Conservation (phyloP, 345 rosid genomes). For the Arabis hirsuta region DNA sequence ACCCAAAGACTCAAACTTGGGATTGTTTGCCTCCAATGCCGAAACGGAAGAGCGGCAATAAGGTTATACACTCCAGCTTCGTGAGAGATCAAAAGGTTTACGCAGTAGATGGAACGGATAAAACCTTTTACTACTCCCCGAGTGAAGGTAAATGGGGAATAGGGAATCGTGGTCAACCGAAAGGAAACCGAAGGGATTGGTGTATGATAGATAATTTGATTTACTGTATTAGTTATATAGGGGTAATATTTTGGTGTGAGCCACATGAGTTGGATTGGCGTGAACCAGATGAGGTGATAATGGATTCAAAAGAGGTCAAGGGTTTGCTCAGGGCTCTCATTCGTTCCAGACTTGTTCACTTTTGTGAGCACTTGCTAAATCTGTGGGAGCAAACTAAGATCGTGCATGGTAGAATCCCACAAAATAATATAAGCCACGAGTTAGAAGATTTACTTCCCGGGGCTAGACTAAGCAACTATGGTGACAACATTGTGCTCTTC, state of each 20-base stretch:
- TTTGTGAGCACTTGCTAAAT: background rate
- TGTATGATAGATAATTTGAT: constrained; percentile 62
- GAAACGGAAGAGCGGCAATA: background rate
- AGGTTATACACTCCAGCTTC: background rate
- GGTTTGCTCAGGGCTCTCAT: too few relatives aligned
- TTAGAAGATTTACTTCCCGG: background rate
- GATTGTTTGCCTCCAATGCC: too few relatives aligned
- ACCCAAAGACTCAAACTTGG: too few relatives aligned
- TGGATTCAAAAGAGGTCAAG: too few relatives aligned
- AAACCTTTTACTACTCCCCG: background rate
- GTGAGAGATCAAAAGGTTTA: constrained; percentile 18
- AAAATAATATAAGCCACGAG: too few relatives aligned
- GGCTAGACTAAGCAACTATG: constrained; percentile 19
- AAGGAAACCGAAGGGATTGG: constrained; percentile 38
- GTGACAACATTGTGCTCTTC: constrained; percentile 68
- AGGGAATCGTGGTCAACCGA: background rate
- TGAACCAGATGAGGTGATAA: background rate
- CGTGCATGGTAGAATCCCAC: background rate
- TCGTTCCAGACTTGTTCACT: constrained; percentile 51
- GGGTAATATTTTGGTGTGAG: constrained; percentile 63
- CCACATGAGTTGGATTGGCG: constrained; percentile 28
- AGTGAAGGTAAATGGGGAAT: constrained; percentile 9
- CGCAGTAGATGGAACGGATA: background rate
- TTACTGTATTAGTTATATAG: constrained; percentile 56
- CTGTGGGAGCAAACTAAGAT: background rate